A percentile compares a stretch with the other conserved stretches of the same genome.
phyloP scores from a whole-genome alignment of 106 monocot species.

The Dendrobium chrysotoxum region DNA sequence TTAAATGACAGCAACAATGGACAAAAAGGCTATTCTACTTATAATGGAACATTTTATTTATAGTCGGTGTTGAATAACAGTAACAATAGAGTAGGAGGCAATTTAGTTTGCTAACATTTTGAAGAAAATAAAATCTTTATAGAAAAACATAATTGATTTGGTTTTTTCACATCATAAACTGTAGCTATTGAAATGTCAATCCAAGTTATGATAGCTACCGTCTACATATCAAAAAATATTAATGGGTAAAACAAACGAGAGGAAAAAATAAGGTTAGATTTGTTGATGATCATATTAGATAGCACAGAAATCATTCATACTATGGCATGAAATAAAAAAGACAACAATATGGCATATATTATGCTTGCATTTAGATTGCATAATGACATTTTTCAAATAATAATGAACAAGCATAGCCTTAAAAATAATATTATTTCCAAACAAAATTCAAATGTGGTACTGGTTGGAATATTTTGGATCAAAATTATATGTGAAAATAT shows the following conservation, averaged over 20 bases:
- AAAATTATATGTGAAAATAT: too few species aligned
- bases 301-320: background rate
- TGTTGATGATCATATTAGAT: background rate
- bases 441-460: background rate
- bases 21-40: background rate
- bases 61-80: background rate
- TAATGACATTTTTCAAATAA: background rate
- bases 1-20: background rate
- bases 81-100: background rate
- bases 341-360: background rate
- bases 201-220: background rate
- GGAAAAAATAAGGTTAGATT: background rate
- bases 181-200: background rate
- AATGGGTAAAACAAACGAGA: background rate
- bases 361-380: background rate
- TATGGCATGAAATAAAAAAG: background rate
- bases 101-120: background rate
- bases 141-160: too few species aligned
- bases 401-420: background rate
- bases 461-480: too few species aligned
- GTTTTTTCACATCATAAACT: too few species aligned
- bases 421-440: background rate
- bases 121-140: too few species aligned
- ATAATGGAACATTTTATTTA: background rate
- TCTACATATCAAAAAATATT: background rate